phyloP scores from a whole-genome alignment of 257 asterid species.

The Solanum habrochaites region DNA sequence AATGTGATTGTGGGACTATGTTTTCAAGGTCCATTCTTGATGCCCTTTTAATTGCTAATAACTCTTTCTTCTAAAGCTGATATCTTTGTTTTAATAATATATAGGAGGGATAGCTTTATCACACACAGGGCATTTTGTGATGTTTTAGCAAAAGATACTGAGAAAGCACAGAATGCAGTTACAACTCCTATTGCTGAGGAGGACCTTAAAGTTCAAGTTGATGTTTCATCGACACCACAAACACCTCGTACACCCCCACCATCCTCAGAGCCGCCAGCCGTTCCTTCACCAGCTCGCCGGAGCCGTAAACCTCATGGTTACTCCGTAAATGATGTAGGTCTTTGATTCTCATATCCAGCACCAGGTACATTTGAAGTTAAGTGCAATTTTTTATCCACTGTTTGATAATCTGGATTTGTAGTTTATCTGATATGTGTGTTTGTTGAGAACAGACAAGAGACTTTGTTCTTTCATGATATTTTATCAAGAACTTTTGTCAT shows the following conservation, averaged over 20 bases:
- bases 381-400: neutral
- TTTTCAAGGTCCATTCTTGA: slow-evolving; percentile 44
- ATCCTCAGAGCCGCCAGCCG: neutral
- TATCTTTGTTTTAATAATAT: slow-evolving; percentile 9
- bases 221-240: slow-evolving; percentile 12
- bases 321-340: slow-evolving; percentile 14
- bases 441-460: neutral
- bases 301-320: slow-evolving; percentile 10
- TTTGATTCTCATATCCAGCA: slow-evolving; percentile 21
- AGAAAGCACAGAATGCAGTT: slow-evolving; percentile 25
- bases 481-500: neutral
- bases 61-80: neutral
- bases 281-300: neutral
- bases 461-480: neutral
- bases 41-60: neutral
- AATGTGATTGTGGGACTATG: slow-evolving; percentile 23
- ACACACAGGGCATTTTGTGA: slow-evolving; percentile 89
- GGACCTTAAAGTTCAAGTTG: slow-evolving; percentile 19
- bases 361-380: slow-evolving; percentile 41
- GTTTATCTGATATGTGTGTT: slow-evolving; percentile 12
- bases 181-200: slow-evolving; percentile 26
- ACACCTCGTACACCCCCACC: slow-evolving; percentile 8
- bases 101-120: slow-evolving; percentile 84
- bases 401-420: slow-evolving; percentile 9
- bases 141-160: slow-evolving; percentile 62